These are phyloP conservation scores for Aspergillus sp. DNA, from an alignment of 2,329 filamentous ascomycete species.

Conservation along the genomic window DNA sequence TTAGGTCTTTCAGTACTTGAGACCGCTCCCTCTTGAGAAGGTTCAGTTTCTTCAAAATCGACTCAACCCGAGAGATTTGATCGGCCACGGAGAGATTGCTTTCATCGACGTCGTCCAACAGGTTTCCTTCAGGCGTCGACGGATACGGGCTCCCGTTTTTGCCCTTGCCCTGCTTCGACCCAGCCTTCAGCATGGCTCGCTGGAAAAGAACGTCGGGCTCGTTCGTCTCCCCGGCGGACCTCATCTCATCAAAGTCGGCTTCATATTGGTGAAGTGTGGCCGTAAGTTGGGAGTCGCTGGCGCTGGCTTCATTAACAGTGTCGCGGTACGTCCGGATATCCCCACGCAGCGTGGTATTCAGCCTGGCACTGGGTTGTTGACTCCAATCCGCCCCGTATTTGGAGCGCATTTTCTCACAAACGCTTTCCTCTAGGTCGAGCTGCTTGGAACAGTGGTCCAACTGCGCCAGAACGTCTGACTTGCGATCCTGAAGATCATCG, in stretches of 20 bases:
- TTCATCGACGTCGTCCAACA: slow-evolving; percentile 86
- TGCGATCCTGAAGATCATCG: slow-evolving; percentile 68
- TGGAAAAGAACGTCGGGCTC: slow-evolving; percentile 87
- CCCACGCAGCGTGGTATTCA: slow-evolving; percentile 77
- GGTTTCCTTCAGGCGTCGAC: slow-evolving; percentile 58
- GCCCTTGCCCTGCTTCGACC: slow-evolving; percentile 47
- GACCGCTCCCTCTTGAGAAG: slow-evolving; percentile 84
- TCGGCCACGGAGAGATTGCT: slow-evolving; percentile 71
- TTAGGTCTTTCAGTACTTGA: slow-evolving; percentile 90
- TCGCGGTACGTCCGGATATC: slow-evolving; percentile 84
- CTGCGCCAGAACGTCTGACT: slow-evolving; percentile 61
- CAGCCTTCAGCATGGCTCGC: slow-evolving; percentile 70
- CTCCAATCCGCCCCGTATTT: slow-evolving; percentile 97
- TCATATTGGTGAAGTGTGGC: slow-evolving; percentile 79
- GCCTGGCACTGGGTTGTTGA: slow-evolving; percentile 83
- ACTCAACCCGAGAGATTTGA: slow-evolving; percentile 82
- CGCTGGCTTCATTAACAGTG: slow-evolving; percentile 79
- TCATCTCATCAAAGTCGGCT: slow-evolving; percentile 89
- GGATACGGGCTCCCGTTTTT: slow-evolving; percentile 57
- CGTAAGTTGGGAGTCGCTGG: slow-evolving; percentile 76
- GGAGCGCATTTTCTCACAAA: slow-evolving; percentile 98
- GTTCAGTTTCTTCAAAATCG: slow-evolving; percentile 81
- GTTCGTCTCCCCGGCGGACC: slow-evolving; percentile 73
- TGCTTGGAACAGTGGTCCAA: slow-evolving; percentile 78
- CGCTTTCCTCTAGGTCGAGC: slow-evolving; percentile 91